Percentiles rank a stretch among this genome's conserved stretches.
These are phyloP conservation scores for Tetragonia tetragonoides DNA, from an alignment of 148 eudicot species.

Conservation along the genomic window DNA sequence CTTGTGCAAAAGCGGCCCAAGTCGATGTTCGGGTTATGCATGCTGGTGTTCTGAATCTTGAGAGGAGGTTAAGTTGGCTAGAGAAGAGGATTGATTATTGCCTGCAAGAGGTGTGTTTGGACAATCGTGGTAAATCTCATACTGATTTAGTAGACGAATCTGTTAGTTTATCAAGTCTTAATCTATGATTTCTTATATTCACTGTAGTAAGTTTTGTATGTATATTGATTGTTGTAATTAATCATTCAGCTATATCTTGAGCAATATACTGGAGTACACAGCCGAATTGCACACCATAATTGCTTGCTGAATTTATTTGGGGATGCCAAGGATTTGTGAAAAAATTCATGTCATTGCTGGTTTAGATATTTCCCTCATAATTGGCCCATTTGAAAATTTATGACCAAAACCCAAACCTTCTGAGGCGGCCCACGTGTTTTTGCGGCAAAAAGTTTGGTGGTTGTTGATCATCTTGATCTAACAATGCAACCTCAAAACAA, in stretches of 20 bases:
- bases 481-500: too few relatives aligned
- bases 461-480: too few relatives aligned
- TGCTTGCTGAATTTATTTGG: too few relatives aligned
- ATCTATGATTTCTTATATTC: slow-evolving; percentile 24
- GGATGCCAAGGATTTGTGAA: too few relatives aligned
- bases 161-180: slow-evolving; percentile 23
- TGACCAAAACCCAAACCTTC: too few relatives aligned
- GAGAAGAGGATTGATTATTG: slow-evolving; percentile 60
- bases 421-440: too few relatives aligned
- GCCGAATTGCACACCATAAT: too few relatives aligned
- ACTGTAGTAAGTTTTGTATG: not conserved
- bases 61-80: slow-evolving; percentile 64
- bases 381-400: too few relatives aligned
- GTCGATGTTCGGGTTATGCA: slow-evolving; percentile 77
- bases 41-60: slow-evolving; percentile 56
- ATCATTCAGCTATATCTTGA: not conserved
- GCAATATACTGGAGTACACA: not conserved
- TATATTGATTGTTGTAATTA: not conserved
- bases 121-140: slow-evolving; percentile 29
- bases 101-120: slow-evolving; percentile 27
- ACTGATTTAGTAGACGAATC: slow-evolving; percentile 2
- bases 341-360: too few relatives aligned
- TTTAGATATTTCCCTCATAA: too few relatives aligned
- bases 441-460: too few relatives aligned
- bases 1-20: slow-evolving; percentile 65